Conservation (phyloP, 177 flowering plant species). For the Vitis hybrid region DNA sequence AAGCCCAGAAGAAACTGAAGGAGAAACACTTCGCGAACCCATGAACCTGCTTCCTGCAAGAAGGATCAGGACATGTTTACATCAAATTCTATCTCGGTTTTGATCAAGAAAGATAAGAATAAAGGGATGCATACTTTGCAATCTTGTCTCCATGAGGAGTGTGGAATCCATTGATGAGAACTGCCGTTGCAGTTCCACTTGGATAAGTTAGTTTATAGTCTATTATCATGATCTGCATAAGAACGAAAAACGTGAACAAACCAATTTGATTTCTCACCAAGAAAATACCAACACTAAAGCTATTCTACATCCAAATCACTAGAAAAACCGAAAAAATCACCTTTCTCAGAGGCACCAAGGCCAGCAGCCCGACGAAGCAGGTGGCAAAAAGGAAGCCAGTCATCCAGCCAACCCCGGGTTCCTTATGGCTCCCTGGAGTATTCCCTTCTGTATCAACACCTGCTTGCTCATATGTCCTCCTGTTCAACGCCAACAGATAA, state of each 20-base stretch:
- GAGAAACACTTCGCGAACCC: conserved; percentile 72
- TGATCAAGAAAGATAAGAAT: not conserved
- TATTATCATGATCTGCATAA: conserved; percentile 61
- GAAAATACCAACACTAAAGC: not conserved
- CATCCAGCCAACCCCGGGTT: conserved; percentile 71
- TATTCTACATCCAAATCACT: not conserved
- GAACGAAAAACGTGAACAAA: not conserved
- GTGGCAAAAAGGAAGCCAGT: conserved; percentile 59
- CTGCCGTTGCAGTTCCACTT: conserved; percentile 74
- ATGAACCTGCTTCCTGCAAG: conserved; percentile 76
- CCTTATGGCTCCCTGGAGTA: conserved; percentile 47
- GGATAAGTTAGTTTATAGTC: conserved; percentile 65
- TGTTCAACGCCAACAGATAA: conserved; percentile 57
- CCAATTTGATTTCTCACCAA: not conserved
- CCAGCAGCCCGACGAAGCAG: conserved; percentile 65
- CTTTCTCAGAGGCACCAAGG: conserved; percentile 76
- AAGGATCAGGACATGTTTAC: not conserved
- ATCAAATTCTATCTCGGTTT: not conserved
- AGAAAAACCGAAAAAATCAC: conserved; percentile 18
- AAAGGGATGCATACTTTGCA: conserved; percentile 39
- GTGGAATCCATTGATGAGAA: conserved; percentile 70
- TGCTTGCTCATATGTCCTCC: conserved; percentile 57
- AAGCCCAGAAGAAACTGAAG: conserved; percentile 78
- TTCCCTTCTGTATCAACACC: conserved; percentile 67
- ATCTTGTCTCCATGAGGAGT: conserved; percentile 57